These are phyloP conservation scores for Cryphonectria carpinicola DNA, from an alignment of 2,329 filamentous ascomycete genomes.

Conservation along the genomic window DNA sequence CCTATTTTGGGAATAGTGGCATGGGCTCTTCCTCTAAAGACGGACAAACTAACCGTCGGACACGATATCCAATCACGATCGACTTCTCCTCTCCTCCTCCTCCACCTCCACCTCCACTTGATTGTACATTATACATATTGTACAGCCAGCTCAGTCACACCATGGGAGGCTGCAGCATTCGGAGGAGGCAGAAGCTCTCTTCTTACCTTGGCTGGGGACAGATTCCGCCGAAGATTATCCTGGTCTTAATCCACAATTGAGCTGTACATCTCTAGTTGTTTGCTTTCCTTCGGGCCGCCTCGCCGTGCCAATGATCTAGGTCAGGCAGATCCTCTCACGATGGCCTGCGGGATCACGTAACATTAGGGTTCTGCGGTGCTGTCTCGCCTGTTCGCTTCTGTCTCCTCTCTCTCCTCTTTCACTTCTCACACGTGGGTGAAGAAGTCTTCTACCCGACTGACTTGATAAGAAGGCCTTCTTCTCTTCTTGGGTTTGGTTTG, in stretches of 20 bases:
- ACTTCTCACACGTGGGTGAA: background rate
- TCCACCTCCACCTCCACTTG: background rate
- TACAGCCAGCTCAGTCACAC: background rate
- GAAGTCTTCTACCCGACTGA: background rate
- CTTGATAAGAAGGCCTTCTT: background rate
- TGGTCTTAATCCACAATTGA: conserved; percentile 16
- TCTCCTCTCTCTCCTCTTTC: background rate
- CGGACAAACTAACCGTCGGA: conserved; percentile 17
- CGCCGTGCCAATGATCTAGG: conserved; percentile 33
- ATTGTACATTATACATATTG: background rate
- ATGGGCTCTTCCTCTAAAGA: background rate
- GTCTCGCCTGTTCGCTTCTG: background rate
- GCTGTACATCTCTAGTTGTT: background rate
- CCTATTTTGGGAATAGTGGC: background rate
- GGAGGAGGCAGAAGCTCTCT: background rate
- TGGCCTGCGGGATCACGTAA: conserved; percentile 6
- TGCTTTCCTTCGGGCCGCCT: conserved; percentile 28
- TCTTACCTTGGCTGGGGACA: too few species aligned
- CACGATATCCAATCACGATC: conserved; percentile 7
- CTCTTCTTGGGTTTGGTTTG: background rate
- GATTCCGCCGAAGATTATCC: conserved; percentile 24
- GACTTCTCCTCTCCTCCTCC: background rate
- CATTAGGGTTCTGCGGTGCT: conserved; percentile 13
- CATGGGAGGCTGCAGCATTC: background rate
- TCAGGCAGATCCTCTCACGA: conserved; percentile 21